Percentiles rank a stretch among this genome's conserved stretches.
Conservation (phyloP, 331 rosid genomes). For the Telfairia occidentalis region DNA sequence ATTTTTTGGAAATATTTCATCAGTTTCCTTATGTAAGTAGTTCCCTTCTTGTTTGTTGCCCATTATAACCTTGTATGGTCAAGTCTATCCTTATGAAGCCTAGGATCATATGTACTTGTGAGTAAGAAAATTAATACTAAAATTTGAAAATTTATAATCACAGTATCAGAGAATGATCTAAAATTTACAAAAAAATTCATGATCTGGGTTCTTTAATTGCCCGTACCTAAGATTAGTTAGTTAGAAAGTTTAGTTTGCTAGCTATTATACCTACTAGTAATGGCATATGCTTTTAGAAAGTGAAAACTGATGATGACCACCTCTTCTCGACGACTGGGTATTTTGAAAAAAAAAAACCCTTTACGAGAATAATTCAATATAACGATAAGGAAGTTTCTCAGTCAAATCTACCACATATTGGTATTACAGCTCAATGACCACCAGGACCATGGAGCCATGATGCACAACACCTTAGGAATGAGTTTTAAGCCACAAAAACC, state of each 20-base stretch:
- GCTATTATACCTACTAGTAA: background rate
- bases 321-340: too few species aligned
- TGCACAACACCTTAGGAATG: background rate
- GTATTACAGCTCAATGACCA: background rate
- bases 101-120: background rate
- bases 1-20: background rate
- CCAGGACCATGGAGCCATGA: background rate
- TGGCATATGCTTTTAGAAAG: background rate
- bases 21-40: background rate
- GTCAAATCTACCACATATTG: background rate
- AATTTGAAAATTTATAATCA: background rate
- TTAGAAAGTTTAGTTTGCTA: too few species aligned
- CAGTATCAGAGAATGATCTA: background rate
- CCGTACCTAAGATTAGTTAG: background rate
- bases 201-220: background rate
- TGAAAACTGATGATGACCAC: too few species aligned
- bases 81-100: background rate
- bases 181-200: background rate
- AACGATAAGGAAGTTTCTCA: background rate
- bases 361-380: too few species aligned
- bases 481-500: background rate
- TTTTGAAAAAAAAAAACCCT: too few species aligned
- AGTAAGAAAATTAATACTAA: background rate
- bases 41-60: background rate
- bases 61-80: background rate